Evolutionary conservation across 345 rosid genomes (phyloP).

Genomic region (Eucalyptus regnans): DNA sequence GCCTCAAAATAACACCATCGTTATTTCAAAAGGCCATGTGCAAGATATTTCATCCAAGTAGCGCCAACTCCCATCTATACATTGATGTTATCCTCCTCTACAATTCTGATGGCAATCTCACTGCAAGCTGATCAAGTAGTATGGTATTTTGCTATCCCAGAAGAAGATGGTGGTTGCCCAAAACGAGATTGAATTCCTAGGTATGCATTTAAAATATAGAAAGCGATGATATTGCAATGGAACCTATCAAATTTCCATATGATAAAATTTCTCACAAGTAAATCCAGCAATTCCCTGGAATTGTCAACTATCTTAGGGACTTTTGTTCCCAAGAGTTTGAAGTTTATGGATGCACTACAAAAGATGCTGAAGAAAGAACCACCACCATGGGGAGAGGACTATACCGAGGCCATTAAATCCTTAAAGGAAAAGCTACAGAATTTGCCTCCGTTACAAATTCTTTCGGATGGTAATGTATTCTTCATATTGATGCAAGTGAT

Average conservation of each 20-base stretch:
- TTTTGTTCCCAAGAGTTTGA: background rate
- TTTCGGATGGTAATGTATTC: no score
- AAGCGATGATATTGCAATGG: no score
- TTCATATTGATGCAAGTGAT: background rate
- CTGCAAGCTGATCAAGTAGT: rapidly evolving
- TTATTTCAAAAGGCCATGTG: background rate
- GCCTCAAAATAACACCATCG: background rate
- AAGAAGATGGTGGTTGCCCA: no score
- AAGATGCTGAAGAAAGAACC: background rate
- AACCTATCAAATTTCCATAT: background rate
- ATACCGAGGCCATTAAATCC: background rate
- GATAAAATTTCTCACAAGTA: background rate
- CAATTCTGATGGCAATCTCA: rapidly evolving
- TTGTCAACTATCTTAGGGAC: background rate
- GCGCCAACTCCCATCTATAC: background rate
- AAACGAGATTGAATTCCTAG: background rate
- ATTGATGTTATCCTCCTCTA: background rate
- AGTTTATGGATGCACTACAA: background rate
- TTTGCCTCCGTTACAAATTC: rapidly evolving
- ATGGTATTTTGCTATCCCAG: background rate
- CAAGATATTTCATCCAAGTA: background rate
- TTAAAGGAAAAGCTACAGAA: rapidly evolving
- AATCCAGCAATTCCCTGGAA: rapidly evolving
- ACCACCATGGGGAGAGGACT: background rate
- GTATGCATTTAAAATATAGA: background rate